phyloP scores from a whole-genome alignment of 2,329 filamentous ascomycete genomes.

The Penicillium frequentans region DNA sequence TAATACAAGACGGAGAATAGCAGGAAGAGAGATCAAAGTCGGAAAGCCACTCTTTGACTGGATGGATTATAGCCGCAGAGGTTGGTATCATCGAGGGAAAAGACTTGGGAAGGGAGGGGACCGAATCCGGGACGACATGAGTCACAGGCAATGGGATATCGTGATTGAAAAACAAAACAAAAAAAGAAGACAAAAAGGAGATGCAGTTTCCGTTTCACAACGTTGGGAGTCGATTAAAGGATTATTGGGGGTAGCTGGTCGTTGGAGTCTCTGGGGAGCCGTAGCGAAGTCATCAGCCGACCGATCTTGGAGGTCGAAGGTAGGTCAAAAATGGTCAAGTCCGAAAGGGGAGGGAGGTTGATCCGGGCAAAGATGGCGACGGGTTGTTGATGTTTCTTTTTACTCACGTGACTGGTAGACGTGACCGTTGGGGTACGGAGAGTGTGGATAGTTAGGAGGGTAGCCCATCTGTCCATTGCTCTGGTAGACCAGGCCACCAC shows the following conservation, averaged over 20 bases:
- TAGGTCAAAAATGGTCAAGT: constrained; percentile 5
- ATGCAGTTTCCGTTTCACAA: constrained; percentile 22
- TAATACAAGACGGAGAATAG: constrained; percentile 9
- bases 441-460: constrained; percentile 51
- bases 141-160: constrained; percentile 34
- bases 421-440: constrained; percentile 52
- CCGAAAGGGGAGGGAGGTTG: constrained; percentile 14
- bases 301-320: constrained; percentile 15
- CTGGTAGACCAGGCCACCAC: constrained; percentile 49
- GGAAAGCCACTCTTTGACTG: constrained; percentile 33
- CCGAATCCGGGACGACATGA: constrained; percentile 34
- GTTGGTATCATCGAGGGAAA: constrained; percentile 38
- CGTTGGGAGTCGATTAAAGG: constrained; percentile 20
- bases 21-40: constrained; percentile 14
- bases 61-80: constrained; percentile 30
- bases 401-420: constrained; percentile 54
- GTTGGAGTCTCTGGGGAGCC: constrained; percentile 34
- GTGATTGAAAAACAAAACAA: constrained; percentile 30
- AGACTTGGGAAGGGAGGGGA: constrained; percentile 23
- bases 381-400: constrained; percentile 13
- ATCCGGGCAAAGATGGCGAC: constrained; percentile 19
- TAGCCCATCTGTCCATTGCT: constrained; percentile 51
- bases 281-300: constrained; percentile 31
- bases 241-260: constrained; percentile 39
- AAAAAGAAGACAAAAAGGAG: constrained; percentile 17